These are phyloP conservation scores for Xylaria sp. DNA, from an alignment of 2,329 filamentous ascomycete genomes.

Conservation along the genomic window DNA sequence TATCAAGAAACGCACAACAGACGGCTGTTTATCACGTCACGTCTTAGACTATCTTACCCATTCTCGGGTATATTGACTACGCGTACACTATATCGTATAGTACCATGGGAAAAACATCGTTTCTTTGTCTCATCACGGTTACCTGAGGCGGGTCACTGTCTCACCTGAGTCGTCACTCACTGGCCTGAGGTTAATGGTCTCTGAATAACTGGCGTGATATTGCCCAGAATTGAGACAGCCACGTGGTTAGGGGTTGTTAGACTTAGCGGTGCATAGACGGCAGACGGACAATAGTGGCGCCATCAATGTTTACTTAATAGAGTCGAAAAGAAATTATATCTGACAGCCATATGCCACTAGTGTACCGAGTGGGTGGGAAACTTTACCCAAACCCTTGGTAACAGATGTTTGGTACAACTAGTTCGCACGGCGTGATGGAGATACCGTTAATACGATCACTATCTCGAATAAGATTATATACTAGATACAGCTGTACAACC, in stretches of 20 bases:
- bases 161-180: background rate
- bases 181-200: background rate
- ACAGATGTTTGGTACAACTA: background rate
- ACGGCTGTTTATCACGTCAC: background rate
- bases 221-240: constrained; percentile 1
- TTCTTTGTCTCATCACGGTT: background rate
- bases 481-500: background rate
- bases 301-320: background rate
- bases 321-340: constrained; percentile 13
- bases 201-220: background rate
- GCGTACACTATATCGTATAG: background rate
- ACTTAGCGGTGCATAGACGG: background rate
- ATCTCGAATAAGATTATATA: background rate
- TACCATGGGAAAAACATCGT: background rate
- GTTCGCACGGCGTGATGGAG: background rate
- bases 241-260: background rate
- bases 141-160: background rate
- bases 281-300: background rate
- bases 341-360: constrained; percentile 4
- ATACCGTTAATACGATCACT: background rate
- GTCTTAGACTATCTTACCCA: background rate
- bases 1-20: background rate
- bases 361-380: background rate
- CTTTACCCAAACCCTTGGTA: constrained; percentile 8
- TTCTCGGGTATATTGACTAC: background rate